Conservation (phyloP, 2,329 filamentous ascomycete genomes). For the Hypoxylon sp. region DNA sequence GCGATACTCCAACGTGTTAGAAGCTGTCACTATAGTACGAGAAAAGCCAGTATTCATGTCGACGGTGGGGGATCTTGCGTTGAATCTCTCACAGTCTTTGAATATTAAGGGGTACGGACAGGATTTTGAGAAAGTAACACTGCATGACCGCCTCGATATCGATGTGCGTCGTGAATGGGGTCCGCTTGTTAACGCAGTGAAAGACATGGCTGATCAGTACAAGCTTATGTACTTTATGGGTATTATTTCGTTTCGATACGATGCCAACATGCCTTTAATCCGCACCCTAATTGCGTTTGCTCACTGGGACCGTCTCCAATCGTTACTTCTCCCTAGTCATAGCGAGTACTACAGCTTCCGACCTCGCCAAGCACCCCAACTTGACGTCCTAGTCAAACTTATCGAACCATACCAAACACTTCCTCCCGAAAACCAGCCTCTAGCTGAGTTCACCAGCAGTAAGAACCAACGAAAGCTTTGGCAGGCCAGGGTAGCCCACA, state of each 20-base stretch:
- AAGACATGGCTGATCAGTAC: constrained; percentile 25
- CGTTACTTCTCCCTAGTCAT: constrained; percentile 56
- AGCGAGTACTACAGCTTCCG: constrained; percentile 57
- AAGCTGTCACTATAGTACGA: constrained; percentile 33
- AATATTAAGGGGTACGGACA: constrained; percentile 46
- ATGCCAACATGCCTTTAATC: constrained; percentile 48
- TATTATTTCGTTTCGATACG: constrained; percentile 47
- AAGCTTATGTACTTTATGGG: constrained; percentile 50
- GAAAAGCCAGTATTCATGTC: constrained; percentile 38
- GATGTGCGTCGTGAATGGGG: constrained; percentile 51
- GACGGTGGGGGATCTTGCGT: constrained; percentile 43
- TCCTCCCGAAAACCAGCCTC: constrained; percentile 46
- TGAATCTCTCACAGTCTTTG: constrained; percentile 42
- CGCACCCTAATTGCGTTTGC: constrained; percentile 61
- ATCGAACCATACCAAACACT: constrained; percentile 54
- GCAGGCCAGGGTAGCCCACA: constrained; percentile 52
- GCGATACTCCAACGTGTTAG: constrained; percentile 44
- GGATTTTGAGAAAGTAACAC: constrained; percentile 41
- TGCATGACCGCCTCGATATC: constrained; percentile 47
- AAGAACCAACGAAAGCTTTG: constrained; percentile 55
- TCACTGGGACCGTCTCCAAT: constrained; percentile 58
- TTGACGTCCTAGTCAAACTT: constrained; percentile 53
- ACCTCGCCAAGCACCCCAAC: constrained; percentile 53
- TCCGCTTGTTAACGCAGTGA: constrained; percentile 44
- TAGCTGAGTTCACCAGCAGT: constrained; percentile 48